Evolutionary conservation across 805 yeast genomes (phyloP), one percentile per base, ranked within the genome.

Genomic region (Candida sanyiensis): DNA sequence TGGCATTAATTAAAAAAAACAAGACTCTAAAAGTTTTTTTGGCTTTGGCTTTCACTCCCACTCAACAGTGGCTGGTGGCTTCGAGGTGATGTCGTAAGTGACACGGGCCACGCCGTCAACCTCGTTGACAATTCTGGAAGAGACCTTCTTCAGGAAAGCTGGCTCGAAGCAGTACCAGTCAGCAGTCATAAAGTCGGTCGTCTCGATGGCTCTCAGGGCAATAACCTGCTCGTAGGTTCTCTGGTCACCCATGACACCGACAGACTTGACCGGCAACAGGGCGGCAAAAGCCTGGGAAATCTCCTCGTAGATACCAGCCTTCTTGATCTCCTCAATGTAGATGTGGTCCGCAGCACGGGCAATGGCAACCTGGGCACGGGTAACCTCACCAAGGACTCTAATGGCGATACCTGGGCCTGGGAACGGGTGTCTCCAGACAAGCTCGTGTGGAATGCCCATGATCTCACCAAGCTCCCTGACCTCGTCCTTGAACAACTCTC

Each of bases 351-450:
- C 98, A 62, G 87, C 90, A 69, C 97, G 83, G 32, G 97, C 98
- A 60, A 93, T 93, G 59, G 79, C 90, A 42, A 93, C 93, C 70
- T 93, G 98, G 50, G 72, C 79, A 51, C 78, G 83, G 43, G 96
- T 85, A 48, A 93, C 97, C 70, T 90, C 97, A 54, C 99, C 99
- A 35, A 93, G 72, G 40, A 93, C 94, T 69, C 99, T 83, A 64
- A 93, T 93, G 53, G 97, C 99, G 61, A 93, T 84, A 72, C 99
- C 99, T 63, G 99, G 99, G 62, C 99, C 99, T 56, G 99, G 99
- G 95, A 93, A 93, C 42, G 99, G 99, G 63, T 93, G 99, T 75
- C 99, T 86, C 97, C 97, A 90, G 51, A 93, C 97, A 54, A 93
- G 75, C 55, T 93, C 97, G 59, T 86, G 93, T 25, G 97, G 94